These are phyloP conservation scores for Neurospora sp. DNA, from an alignment of 495 filamentous ascomycete genomes.

Conservation along the genomic window DNA sequence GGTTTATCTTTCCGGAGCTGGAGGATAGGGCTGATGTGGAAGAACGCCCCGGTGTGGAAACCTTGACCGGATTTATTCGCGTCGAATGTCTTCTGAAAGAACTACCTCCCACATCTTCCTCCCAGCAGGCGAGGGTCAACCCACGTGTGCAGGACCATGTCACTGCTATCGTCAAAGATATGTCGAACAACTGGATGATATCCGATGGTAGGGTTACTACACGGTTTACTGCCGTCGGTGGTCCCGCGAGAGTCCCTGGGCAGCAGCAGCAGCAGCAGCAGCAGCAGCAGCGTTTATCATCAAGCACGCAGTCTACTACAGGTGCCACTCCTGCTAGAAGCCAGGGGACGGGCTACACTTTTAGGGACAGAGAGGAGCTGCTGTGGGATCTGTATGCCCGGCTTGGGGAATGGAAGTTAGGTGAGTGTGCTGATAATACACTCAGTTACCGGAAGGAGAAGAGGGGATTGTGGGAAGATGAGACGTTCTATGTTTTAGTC, in stretches of 20 bases:
- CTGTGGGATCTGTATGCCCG: constrained; percentile 9
- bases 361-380: constrained; percentile 15
- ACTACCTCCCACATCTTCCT: background rate
- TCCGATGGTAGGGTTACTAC: constrained; percentile 17
- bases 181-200: constrained; percentile 29
- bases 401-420: constrained; percentile 20
- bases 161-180: constrained; percentile 25
- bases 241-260: background rate
- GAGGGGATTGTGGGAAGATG: background rate
- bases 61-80: background rate
- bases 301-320: constrained; percentile 13
- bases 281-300: constrained; percentile 4
- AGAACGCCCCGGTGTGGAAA: background rate
- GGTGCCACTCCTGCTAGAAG: background rate
- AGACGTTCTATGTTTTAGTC: background rate
- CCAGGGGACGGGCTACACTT: constrained; percentile 17
- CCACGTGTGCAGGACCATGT: constrained; percentile 22
- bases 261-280: constrained; percentile 4
- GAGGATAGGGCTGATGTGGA: background rate
- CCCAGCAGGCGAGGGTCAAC: background rate
- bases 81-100: background rate
- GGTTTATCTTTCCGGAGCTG: background rate
- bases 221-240: background rate
- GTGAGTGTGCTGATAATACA: background rate
- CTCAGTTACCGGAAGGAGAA: background rate